Conservation (phyloP, 2,329 filamentous ascomycete species). For the Aspergillus ochraceoroseus region DNA sequence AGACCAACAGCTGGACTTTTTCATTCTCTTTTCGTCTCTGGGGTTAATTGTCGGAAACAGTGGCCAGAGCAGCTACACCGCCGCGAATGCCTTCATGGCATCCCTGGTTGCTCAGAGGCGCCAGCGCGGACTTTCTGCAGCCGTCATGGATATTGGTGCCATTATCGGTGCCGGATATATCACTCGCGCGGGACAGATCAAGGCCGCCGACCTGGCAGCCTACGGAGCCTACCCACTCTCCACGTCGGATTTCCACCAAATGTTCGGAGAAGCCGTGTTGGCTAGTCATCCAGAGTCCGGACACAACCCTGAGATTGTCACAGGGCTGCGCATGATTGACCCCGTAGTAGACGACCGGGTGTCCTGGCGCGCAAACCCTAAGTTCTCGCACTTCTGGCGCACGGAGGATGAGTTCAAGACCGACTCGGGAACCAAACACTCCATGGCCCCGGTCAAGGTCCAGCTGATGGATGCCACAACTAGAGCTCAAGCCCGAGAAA, state of each 20-base stretch:
- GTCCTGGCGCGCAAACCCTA: constrained; percentile 4
- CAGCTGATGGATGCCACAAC: constrained; percentile 5
- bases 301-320: constrained; percentile 1
- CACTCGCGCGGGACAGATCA: neutral
- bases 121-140: too few relatives aligned
- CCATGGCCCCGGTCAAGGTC: neutral
- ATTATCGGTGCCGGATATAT: too few relatives aligned
- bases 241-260: constrained; percentile 8
- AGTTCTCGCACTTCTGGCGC: constrained; percentile 7
- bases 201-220: neutral
- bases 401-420: neutral
- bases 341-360: constrained; percentile 1
- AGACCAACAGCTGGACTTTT: too few relatives aligned
- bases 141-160: too few relatives aligned
- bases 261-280: constrained; percentile 13
- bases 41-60: too few relatives aligned
- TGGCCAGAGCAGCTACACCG: too few relatives aligned
- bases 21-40: too few relatives aligned
- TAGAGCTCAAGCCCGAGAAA: neutral
- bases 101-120: too few relatives aligned
- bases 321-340: constrained; percentile 1
- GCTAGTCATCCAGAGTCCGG: neutral
- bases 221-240: neutral
- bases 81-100: too few relatives aligned
- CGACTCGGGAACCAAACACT: neutral